Evolutionary conservation across 2,329 filamentous ascomycete genomes (phyloP).

Genomic region (Talaromyces pinophilus): DNA sequence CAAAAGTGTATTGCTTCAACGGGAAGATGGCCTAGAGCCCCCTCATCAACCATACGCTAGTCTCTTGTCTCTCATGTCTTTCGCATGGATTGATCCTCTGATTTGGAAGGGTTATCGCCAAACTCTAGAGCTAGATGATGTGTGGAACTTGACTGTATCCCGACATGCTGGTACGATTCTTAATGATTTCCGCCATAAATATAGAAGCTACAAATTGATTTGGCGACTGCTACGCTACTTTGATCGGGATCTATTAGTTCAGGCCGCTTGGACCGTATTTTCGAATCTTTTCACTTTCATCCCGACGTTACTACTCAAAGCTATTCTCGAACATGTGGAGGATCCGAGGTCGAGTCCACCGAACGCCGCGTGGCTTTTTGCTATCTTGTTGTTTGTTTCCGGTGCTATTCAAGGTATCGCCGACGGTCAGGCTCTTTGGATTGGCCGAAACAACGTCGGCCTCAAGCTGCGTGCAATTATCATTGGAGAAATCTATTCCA

Average conservation of each 20-base stretch:
- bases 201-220: conserved; percentile 76
- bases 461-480: conserved; percentile 92
- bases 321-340: conserved; percentile 93
- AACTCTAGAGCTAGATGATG: conserved; percentile 76
- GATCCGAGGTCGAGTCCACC: conserved; percentile 70
- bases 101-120: conserved; percentile 87
- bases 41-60: conserved; percentile 86
- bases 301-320: conserved; percentile 85
- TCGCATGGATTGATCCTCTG: conserved; percentile 86
- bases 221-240: conserved; percentile 85
- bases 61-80: conserved; percentile 82
- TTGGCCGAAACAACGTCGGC: conserved; percentile 91
- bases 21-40: conserved; percentile 84
- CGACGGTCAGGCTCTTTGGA: conserved; percentile 86
- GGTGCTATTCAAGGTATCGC: conserved; percentile 79
- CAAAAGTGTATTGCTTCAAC: conserved; percentile 81
- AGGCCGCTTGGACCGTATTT: conserved; percentile 77
- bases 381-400: conserved; percentile 82
- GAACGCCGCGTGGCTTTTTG: conserved; percentile 94
- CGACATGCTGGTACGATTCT: conserved; percentile 85
- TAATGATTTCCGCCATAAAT: conserved; percentile 78
- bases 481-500: conserved; percentile 95
- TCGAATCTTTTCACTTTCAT: conserved; percentile 84
- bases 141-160: conserved; percentile 87
- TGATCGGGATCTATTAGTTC: conserved; percentile 70